Conservation (phyloP, 805 yeast genomes). For the Wickerhamomyces hampshirensis region DNA sequence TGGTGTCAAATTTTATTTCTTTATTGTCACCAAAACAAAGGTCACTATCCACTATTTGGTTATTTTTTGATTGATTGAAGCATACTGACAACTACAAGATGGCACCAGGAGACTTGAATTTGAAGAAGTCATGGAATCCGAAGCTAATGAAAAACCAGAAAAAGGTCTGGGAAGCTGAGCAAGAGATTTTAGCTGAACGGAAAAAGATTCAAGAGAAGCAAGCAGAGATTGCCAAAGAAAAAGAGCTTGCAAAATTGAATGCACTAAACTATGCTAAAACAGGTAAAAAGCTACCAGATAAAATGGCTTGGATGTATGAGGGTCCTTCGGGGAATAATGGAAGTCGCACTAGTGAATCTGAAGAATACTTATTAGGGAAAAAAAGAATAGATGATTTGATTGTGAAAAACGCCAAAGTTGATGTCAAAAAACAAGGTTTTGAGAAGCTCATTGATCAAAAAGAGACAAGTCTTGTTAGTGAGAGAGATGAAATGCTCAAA, state of each 20-base stretch:
- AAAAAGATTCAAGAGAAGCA: constrained; percentile 58
- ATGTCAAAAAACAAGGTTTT: constrained; percentile 23
- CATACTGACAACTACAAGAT: constrained; percentile 16
- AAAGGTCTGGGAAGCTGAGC: constrained; percentile 80
- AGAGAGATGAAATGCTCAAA: constrained; percentile 41
- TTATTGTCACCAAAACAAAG: too few relatives aligned
- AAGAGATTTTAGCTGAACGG: constrained; percentile 67
- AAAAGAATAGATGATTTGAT: constrained; percentile 39
- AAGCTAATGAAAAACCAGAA: constrained; percentile 78
- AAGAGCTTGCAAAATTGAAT: constrained; percentile 52
- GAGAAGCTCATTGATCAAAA: constrained; percentile 9
- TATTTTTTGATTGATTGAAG: neutral
- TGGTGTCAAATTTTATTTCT: too few relatives aligned
- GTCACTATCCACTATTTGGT: neutral
- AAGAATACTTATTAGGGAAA: constrained; percentile 51
- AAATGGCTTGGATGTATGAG: constrained; percentile 87
- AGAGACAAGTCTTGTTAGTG: constrained; percentile 18
- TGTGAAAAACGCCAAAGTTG: constrained; percentile 14
- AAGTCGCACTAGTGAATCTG: constrained; percentile 30
- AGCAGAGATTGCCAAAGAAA: constrained; percentile 57
- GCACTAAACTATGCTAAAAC: constrained; percentile 39
- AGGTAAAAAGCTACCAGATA: constrained; percentile 35
- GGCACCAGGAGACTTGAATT: constrained; percentile 77
- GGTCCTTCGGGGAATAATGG: constrained; percentile 31
- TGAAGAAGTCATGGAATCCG: constrained; percentile 97